phyloP scores from a whole-genome alignment of 2,329 filamentous ascomycete genomes.

The Alternaria incomplexa region DNA sequence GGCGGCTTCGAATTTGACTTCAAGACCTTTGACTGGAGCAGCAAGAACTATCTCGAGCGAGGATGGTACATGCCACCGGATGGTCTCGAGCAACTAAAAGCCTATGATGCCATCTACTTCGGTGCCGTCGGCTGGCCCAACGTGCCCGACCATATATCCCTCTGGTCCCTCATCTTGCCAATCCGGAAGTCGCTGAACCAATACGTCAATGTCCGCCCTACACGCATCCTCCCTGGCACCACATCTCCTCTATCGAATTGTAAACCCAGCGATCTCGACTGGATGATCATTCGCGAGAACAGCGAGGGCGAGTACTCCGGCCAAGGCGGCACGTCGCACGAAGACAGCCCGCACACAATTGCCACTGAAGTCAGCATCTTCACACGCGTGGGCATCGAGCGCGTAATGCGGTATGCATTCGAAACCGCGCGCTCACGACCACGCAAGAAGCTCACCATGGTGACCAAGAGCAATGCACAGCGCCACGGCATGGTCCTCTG shows the following conservation, averaged over 20 bases:
- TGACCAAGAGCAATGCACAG: constrained; percentile 58
- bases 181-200: constrained; percentile 72
- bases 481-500: constrained; percentile 58
- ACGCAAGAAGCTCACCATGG: constrained; percentile 57
- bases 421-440: constrained; percentile 53
- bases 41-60: constrained; percentile 56
- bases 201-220: constrained; percentile 70
- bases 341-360: constrained; percentile 47
- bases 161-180: constrained; percentile 71
- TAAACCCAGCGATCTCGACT: constrained; percentile 51
- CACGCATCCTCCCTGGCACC: constrained; percentile 52
- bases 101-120: constrained; percentile 64
- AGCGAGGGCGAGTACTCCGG: constrained; percentile 58
- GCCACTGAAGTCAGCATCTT: constrained; percentile 58
- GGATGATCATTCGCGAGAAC: constrained; percentile 58
- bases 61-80: constrained; percentile 62
- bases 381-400: constrained; percentile 53
- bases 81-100: constrained; percentile 57
- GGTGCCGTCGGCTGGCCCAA: constrained; percentile 66
- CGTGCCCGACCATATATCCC: constrained; percentile 70
- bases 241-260: constrained; percentile 48
- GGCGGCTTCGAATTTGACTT: constrained; percentile 59
- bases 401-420: constrained; percentile 58
- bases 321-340: constrained; percentile 54
- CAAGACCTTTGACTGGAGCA: constrained; percentile 58